These are phyloP conservation scores for Botrytis galanthina DNA, from an alignment of 2,329 filamentous ascomycete species.

Conservation along the genomic window DNA sequence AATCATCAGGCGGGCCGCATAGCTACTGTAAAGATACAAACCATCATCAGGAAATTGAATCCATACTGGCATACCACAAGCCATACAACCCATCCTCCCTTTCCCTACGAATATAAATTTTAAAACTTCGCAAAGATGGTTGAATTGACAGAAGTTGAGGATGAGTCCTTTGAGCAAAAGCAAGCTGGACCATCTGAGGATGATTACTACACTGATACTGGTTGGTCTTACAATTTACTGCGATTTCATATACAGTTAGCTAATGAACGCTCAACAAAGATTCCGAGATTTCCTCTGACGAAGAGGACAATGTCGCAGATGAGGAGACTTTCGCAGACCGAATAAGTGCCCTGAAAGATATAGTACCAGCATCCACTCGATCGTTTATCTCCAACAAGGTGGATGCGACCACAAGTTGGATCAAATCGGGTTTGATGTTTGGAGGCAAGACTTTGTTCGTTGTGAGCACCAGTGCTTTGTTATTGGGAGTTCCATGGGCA, in stretches of 20 bases:
- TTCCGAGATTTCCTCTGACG: constrained; percentile 81
- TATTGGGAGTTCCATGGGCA: constrained; percentile 90
- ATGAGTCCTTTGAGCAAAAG: constrained; percentile 83
- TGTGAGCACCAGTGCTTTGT: constrained; percentile 80
- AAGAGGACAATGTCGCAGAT: constrained; percentile 58
- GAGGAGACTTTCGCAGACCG: constrained; percentile 66
- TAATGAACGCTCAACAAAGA: constrained; percentile 48
- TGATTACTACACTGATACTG: constrained; percentile 89
- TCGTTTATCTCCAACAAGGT: constrained; percentile 63
- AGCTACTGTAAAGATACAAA: constrained; percentile 1
- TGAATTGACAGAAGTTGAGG: constrained; percentile 92
- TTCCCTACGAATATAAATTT: background rate
- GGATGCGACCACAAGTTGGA: constrained; percentile 53
- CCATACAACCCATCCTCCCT: background rate
- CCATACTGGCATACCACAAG: background rate
- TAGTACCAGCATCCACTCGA: constrained; percentile 70
- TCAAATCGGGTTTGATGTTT: constrained; percentile 63
- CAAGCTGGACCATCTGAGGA: constrained; percentile 65
- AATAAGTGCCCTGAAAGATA: constrained; percentile 70
- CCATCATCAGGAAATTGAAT: background rate
- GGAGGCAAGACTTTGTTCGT: constrained; percentile 89
- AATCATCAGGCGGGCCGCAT: background rate
- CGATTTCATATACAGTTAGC: constrained; percentile 20
- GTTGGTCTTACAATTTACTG: constrained; percentile 49
- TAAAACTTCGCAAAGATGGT: constrained; percentile 65